A percentile compares a stretch with the other conserved stretches of the same genome.
These are phyloP conservation scores for Lactifluus pinguis DNA, from an alignment of 768 basidiomycete genomes.

Conservation along the genomic window DNA sequence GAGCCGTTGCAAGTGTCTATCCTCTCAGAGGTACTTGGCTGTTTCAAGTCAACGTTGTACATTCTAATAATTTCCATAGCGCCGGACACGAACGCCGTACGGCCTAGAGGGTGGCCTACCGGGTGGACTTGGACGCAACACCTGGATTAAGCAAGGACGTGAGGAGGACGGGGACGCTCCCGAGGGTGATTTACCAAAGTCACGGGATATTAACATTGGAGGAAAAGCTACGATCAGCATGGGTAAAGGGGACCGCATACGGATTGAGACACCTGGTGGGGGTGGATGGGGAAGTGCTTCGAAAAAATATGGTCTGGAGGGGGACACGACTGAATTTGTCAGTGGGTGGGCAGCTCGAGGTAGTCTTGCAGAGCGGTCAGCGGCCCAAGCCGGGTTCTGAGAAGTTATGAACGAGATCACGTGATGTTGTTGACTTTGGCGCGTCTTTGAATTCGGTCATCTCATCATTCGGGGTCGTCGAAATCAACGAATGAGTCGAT, in stretches of 20 bases:
- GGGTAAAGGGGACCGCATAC: slow-evolving; percentile 75
- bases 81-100: slow-evolving; percentile 80
- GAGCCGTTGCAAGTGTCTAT: slow-evolving; percentile 83
- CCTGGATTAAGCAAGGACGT: slow-evolving; percentile 74
- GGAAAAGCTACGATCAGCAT: slow-evolving; percentile 83
- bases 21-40: slow-evolving; percentile 60
- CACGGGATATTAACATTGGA: slow-evolving; percentile 73
- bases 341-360: slow-evolving; percentile 62
- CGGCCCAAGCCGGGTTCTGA: slow-evolving; percentile 48
- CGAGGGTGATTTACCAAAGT: slow-evolving; percentile 53
- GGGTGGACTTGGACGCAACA: slow-evolving; percentile 68
- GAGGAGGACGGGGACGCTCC: slow-evolving; percentile 52
- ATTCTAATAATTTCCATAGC: slow-evolving; percentile 31
- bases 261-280: slow-evolving; percentile 85
- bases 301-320: slow-evolving; percentile 10
- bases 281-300: slow-evolving; percentile 66
- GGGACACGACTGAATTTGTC: slow-evolving; percentile 29
- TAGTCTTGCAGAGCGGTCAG: slow-evolving; percentile 54
- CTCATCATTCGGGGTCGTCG: too few species aligned
- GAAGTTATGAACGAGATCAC: neutral
- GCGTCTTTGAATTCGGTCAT: neutral
- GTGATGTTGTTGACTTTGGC: slow-evolving; percentile 11
- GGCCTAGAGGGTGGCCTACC: slow-evolving; percentile 74
- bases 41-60: neutral
- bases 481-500: neutral